Base-by-base conservation (phyloP, 1,284 basidiomycete genomes). In the Heterobasidion parviporum region DNA sequence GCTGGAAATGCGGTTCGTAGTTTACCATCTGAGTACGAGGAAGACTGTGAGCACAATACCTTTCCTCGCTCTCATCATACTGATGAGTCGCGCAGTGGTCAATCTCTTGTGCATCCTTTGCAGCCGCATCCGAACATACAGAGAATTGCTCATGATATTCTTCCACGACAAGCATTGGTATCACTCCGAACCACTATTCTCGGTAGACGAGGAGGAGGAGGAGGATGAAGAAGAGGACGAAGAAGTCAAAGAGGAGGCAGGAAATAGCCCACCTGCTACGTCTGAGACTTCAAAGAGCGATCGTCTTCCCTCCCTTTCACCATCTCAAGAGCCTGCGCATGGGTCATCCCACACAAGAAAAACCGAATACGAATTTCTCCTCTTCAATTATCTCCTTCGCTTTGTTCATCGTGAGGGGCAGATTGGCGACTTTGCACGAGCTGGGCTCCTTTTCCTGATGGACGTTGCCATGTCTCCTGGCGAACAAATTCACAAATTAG, bases 371-470 rank as follows among this genome's bases (percentile, higher is more conserved):
- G 94, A 97, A 66, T 97, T 96, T 65, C 80, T 96, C 9, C 76
- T 97, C 10, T 98, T 98, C 78, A 93, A 95, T 62, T 97, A 97
- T 66, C 84, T 99, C 38, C 82, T 98, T 16, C 92, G 94, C 3
- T 98, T 95, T 66, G 89, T 94, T 18, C 96, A 98, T 67, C 83
- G 94, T 54, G 95, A 98, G 72, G 94, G 94, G 33, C 82, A 89
- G 35, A 94, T 93, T 33, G 96, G 96, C 14, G 94, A 98, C 67
- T 92, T 93, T 65, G 94, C 96, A 3, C 83, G 96, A 9, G 92
- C 92, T 3, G 96, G 95, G 8, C 72, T 98, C 36, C 74, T 96
- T 14, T 94, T 96, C 69, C 79, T 98, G 48, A 89, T 98, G 81
- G 94, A 97, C 64, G 89, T 98, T 43, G 93, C 93, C 3, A 94